Conservation (phyloP, 495 filamentous ascomycete genomes). For the Neurospora sp. region DNA sequence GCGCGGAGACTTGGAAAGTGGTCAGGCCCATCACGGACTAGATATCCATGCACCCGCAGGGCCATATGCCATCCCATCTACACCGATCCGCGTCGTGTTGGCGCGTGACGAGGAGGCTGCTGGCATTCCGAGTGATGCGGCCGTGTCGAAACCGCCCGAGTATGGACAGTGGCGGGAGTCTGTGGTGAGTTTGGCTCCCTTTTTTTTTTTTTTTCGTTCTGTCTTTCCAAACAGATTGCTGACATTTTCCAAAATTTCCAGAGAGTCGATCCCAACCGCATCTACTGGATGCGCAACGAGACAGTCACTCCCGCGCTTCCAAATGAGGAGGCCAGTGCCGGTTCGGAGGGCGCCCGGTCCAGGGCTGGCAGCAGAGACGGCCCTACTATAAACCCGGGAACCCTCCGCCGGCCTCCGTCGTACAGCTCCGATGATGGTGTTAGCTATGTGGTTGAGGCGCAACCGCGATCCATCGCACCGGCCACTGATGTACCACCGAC, state of each 20-base stretch:
- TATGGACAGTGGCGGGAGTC: slow-evolving; percentile 78
- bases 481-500: slow-evolving; percentile 31
- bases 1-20: slow-evolving; percentile 8
- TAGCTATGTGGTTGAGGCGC: slow-evolving; percentile 54
- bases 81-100: slow-evolving; percentile 53
- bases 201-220: neutral
- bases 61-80: slow-evolving; percentile 45
- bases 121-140: slow-evolving; percentile 39
- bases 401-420: slow-evolving; percentile 49
- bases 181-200: slow-evolving; percentile 52
- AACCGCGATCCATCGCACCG: slow-evolving; percentile 42
- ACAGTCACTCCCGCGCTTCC: slow-evolving; percentile 10
- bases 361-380: slow-evolving; percentile 9
- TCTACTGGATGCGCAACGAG: slow-evolving; percentile 65
- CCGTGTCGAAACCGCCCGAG: slow-evolving; percentile 65
- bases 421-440: slow-evolving; percentile 65
- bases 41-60: slow-evolving; percentile 12
- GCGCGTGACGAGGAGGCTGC: slow-evolving; percentile 53
- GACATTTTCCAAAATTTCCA: slow-evolving; percentile 14
- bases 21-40: neutral
- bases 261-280: slow-evolving; percentile 68
- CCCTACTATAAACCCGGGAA: neutral
- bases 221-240: neutral
- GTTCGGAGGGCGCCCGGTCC: neutral
- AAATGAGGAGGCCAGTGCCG: neutral